Evolutionary conservation across 2,329 filamentous ascomycete species (phyloP).

Genomic region (Fusarium succisae): DNA sequence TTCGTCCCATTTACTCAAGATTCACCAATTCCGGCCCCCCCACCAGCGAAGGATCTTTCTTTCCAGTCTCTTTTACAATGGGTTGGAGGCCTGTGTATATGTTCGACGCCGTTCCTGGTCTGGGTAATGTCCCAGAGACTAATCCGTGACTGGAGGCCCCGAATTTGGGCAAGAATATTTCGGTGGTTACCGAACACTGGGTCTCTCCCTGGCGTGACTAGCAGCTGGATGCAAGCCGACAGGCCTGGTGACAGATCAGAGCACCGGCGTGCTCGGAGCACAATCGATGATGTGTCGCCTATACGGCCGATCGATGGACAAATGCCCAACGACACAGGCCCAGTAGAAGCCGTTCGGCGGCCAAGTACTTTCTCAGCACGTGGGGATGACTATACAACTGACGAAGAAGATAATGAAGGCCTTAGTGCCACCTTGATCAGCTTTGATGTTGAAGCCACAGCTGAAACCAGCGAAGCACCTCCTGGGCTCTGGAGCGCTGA

Average conservation of each 20-base stretch:
- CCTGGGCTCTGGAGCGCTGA: constrained; percentile 68
- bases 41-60: constrained; percentile 52
- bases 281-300: constrained; percentile 39
- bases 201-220: constrained; percentile 40
- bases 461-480: constrained; percentile 60
- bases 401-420: constrained; percentile 65
- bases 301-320: constrained; percentile 45
- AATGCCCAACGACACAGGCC: constrained; percentile 37
- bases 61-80: constrained; percentile 54
- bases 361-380: constrained; percentile 59
- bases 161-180: constrained; percentile 53
- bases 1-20: constrained; percentile 64
- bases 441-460: constrained; percentile 68
- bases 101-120: constrained; percentile 57
- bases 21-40: constrained; percentile 61
- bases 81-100: constrained; percentile 53
- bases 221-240: constrained; percentile 18
- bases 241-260: constrained; percentile 29
- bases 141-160: constrained; percentile 48
- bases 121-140: constrained; percentile 56
- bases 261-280: constrained; percentile 33
- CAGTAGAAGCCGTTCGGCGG: constrained; percentile 50
- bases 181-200: constrained; percentile 52
- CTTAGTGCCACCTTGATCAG: constrained; percentile 67
- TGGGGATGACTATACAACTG: constrained; percentile 63